Percentiles rank a stretch among this genome's conserved stretches.
Evolutionary conservation across 2,329 filamentous ascomycete species (phyloP).

Genomic region (Penicillium sp.): DNA sequence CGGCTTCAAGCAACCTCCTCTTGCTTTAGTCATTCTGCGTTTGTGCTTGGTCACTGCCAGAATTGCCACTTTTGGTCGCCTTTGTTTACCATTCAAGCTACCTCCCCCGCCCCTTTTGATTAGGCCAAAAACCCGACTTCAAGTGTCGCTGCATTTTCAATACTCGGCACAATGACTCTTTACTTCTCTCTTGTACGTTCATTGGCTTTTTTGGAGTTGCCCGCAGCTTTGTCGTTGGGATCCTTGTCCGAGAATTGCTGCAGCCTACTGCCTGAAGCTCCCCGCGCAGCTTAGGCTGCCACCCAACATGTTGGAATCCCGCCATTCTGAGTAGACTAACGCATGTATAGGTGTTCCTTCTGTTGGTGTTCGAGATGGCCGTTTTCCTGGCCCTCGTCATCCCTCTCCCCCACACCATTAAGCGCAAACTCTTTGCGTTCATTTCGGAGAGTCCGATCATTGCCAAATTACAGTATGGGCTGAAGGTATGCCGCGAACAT

Average conservation of each 20-base stretch:
- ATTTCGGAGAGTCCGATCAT: slow-evolving; percentile 84
- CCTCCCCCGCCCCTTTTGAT: slow-evolving; percentile 22
- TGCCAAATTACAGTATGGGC: slow-evolving; percentile 92
- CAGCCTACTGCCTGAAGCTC: slow-evolving; percentile 22
- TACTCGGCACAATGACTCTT: slow-evolving; percentile 61
- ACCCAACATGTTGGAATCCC: slow-evolving; percentile 13
- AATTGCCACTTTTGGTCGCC: not conserved
- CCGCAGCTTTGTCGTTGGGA: not conserved
- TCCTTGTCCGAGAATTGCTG: slow-evolving; percentile 14
- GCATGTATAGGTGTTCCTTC: slow-evolving; percentile 47
- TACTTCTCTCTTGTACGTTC: slow-evolving; percentile 66
- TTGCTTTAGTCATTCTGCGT: not conserved
- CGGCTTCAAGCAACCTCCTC: slow-evolving; percentile 10
- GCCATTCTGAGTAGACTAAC: slow-evolving; percentile 9
- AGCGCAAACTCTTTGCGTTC: slow-evolving; percentile 90
- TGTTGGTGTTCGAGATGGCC: slow-evolving; percentile 53
- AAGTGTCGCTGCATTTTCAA: slow-evolving; percentile 1
- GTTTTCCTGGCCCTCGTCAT: slow-evolving; percentile 59
- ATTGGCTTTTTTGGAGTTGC: not conserved
- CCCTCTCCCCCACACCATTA: slow-evolving; percentile 83
- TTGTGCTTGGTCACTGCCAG: not conserved
- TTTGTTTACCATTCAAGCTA: slow-evolving; percentile 20
- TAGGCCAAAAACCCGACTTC: slow-evolving; percentile 10
- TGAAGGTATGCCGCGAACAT: slow-evolving; percentile 64
- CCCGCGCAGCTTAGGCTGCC: slow-evolving; percentile 7